Base-by-base conservation (phyloP, 805 yeast genomes). In the Metschnikowia proteae region DNA sequence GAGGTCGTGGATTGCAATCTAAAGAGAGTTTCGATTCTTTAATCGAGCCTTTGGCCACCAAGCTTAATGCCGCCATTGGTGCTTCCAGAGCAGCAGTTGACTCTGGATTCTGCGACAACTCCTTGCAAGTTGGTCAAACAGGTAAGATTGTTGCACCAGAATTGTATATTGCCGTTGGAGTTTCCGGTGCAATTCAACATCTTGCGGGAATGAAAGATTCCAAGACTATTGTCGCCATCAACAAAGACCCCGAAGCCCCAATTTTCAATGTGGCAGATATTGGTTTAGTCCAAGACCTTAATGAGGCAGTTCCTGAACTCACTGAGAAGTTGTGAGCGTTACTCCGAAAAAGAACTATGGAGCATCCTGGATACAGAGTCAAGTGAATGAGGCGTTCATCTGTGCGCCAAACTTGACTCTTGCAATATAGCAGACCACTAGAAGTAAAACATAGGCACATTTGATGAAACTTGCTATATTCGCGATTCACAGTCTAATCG, bases 41-140 rank as follows among this genome's bases (percentile, higher is more conserved):
- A 50, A 74, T 94, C 46, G 81, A 78, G 58, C 98, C 99, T 45
- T 74, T 92, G 56, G 97, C 98, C 6, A 83, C 81, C 49, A 78
- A 86, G 51, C 72, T 92, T 50, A 79, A 83, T 48, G 99, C 98
- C 2, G 98, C 96, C 47, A 85, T 92, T 43, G 99, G 99, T 61
- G 98, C 98, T 3, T 88, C 97, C 6, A 83, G 99, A 67, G 98
- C 97, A 17, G 99, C 98, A 31, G 99, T 94, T 25, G 99, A 92
- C 69, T 78, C 95, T 39, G 98, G 97, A 0, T 90, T 81, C 66
- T 90, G 96, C 63, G 98, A 94, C 64, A 94, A 92, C 72, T 90
- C 98, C 6, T 78, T 92, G 60, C 99, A 92, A 71, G 91, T 92
- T 53, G 99, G 99, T 47, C 99, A 92, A 72, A 92, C 99, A 7